These are phyloP conservation scores for Graphilbum ipis-grandicollis DNA, from an alignment of 2,329 filamentous ascomycete genomes.

Conservation along the genomic window DNA sequence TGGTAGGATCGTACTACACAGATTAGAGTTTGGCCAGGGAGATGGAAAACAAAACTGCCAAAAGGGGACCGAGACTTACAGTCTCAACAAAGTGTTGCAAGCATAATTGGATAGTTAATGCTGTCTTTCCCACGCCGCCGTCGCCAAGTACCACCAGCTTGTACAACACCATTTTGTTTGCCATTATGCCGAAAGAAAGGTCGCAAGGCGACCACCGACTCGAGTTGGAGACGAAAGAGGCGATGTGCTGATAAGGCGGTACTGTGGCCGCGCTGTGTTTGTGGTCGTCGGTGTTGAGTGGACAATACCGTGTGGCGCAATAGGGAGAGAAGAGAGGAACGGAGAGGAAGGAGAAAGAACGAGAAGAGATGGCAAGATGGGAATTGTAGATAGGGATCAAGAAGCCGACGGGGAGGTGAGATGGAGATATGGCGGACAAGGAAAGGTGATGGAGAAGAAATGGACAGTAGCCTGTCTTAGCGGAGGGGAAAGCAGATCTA, in stretches of 20 bases:
- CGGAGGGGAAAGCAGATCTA: background rate
- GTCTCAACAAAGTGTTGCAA: slow-evolving; percentile 96
- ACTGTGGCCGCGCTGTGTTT: background rate
- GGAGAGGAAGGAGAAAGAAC: background rate
- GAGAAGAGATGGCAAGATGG: background rate
- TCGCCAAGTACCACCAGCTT: slow-evolving; percentile 92
- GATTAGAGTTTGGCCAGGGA: too few relatives aligned
- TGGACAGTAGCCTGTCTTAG: too few relatives aligned
- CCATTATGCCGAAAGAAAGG: slow-evolving; percentile 36
- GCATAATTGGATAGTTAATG: slow-evolving; percentile 89
- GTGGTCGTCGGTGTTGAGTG: background rate
- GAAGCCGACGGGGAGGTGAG: too few relatives aligned
- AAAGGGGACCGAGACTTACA: slow-evolving; percentile 24
- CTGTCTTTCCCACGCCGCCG: slow-evolving; percentile 87
- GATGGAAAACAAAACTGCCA: background rate
- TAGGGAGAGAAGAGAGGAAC: background rate
- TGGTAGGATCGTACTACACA: slow-evolving; percentile 69
- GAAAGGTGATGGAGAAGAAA: background rate
- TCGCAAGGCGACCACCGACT: slow-evolving; percentile 5
- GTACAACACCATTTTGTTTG: slow-evolving; percentile 88
- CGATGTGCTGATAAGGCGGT: background rate
- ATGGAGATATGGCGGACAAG: background rate
- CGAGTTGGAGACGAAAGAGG: background rate
- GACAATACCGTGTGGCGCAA: background rate
- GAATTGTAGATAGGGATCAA: too few relatives aligned